Percentiles rank a stretch among this genome's conserved stretches.
phyloP scores from a whole-genome alignment of 352 stramenopile species.

The Globisporangium viniferum region DNA sequence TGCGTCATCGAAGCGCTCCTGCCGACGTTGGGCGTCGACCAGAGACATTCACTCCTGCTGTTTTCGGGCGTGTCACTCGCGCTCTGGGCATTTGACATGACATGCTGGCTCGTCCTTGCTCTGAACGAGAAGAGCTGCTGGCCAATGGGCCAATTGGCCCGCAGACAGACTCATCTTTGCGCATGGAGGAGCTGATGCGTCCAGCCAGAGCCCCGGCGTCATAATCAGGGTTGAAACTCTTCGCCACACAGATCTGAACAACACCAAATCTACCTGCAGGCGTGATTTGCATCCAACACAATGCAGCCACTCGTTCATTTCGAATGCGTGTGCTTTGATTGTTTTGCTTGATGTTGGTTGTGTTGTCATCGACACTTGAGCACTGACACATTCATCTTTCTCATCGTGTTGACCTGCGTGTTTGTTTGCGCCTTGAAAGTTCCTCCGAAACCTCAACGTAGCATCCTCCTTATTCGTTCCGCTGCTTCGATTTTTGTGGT shows the following conservation, averaged over 20 bases:
- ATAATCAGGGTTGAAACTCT: constrained; percentile 14
- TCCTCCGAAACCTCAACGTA: not conserved
- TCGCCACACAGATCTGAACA: too few species aligned
- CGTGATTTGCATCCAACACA: not conserved
- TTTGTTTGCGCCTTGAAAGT: not conserved
- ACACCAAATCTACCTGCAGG: too few species aligned
- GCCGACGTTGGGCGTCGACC: constrained; percentile 2
- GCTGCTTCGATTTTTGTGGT: constrained; percentile 4
- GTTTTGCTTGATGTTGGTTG: not conserved
- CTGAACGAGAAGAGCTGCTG: constrained; percentile 4
- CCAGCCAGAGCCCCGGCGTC: constrained; percentile 10
- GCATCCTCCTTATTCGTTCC: not conserved
- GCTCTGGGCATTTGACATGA: constrained; percentile 6
- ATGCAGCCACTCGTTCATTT: not conserved
- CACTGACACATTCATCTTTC: not conserved
- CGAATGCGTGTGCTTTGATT: not conserved
- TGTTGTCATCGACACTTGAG: not conserved
- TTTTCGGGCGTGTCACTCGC: not conserved
- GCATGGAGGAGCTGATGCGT: not conserved
- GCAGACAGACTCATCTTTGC: not conserved
- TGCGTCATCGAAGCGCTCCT: not conserved
- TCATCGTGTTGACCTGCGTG: not conserved
- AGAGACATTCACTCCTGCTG: constrained; percentile 8
- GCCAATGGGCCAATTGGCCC: not conserved
- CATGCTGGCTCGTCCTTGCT: constrained; percentile 5